Conservation (phyloP, 1,284 basidiomycete genomes). For the Waitea zeae region DNA sequence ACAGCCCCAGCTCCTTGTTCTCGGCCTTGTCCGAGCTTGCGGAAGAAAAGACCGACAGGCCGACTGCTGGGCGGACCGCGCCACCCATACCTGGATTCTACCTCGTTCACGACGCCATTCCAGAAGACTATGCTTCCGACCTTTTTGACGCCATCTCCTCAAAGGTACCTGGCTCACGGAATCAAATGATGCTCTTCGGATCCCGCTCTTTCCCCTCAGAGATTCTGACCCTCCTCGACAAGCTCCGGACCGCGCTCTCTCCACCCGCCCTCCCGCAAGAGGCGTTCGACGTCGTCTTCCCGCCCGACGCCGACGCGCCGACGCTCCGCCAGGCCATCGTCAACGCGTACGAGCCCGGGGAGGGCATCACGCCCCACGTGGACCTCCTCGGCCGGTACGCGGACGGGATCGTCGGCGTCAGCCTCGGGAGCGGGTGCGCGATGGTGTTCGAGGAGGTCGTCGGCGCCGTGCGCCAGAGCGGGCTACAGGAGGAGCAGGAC, state of each 20-base stretch:
- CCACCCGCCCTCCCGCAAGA: neutral
- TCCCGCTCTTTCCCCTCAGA: too few relatives aligned
- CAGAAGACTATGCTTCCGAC: too few relatives aligned
- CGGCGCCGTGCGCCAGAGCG: constrained; percentile 7
- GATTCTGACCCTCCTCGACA: neutral
- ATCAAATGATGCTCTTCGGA: too few relatives aligned
- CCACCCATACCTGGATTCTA: too few relatives aligned
- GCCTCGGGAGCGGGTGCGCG: constrained; percentile 50
- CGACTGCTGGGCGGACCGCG: too few relatives aligned
- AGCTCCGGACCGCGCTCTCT: neutral
- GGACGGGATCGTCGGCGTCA: constrained; percentile 69
- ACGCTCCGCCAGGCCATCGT: constrained; percentile 58
- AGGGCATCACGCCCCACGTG: constrained; percentile 67
- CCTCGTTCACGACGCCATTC: too few relatives aligned
- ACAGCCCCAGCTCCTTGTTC: too few relatives aligned
- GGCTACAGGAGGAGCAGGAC: constrained; percentile 2
- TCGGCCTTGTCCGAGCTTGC: too few relatives aligned
- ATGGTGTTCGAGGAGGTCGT: constrained; percentile 46
- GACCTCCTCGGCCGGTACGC: constrained; percentile 61
- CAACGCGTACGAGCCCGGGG: constrained; percentile 63
- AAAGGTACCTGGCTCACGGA: too few relatives aligned
- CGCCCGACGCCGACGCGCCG: constrained; percentile 7
- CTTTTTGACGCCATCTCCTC: too few relatives aligned
- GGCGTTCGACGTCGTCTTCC: constrained; percentile 7
- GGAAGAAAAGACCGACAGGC: too few relatives aligned